Conservation (phyloP, 2,329 filamentous ascomycete genomes). For the Aspergillus bombycis region DNA sequence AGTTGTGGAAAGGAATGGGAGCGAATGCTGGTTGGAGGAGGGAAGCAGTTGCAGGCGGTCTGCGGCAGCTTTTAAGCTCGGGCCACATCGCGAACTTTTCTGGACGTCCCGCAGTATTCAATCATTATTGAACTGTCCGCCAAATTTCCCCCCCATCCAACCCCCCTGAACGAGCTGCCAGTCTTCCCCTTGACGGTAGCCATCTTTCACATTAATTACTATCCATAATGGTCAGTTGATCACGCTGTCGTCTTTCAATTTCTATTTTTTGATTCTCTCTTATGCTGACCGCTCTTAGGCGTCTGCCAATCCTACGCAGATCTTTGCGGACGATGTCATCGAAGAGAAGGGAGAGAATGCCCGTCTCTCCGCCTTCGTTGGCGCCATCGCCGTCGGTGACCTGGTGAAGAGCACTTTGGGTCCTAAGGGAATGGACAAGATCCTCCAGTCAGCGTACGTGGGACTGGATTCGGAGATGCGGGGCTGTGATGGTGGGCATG, state of each 20-base stretch:
- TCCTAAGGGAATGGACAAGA: constrained; percentile 99
- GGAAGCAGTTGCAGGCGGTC: constrained; percentile 19
- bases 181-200: constrained; percentile 20
- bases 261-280: constrained; percentile 5
- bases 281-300: constrained; percentile 30
- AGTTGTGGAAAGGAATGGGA: constrained; percentile 5
- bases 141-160: constrained; percentile 10
- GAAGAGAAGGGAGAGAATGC: constrained; percentile 99
- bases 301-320: constrained; percentile 81
- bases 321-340: constrained; percentile 94
- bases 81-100: constrained; percentile 37
- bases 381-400: constrained; percentile 96
- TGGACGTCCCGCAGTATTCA: constrained; percentile 26
- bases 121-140: constrained; percentile 15
- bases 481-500: constrained; percentile 20
- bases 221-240: constrained; percentile 35
- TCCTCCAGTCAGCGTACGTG: constrained; percentile 87
- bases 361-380: constrained; percentile 95
- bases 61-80: constrained; percentile 23
- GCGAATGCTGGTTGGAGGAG: neutral
- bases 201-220: constrained; percentile 19
- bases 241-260: too few relatives aligned
- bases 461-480: constrained; percentile 15
- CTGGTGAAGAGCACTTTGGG: constrained; percentile 96
- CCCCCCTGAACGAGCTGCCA: constrained; percentile 25